Evolutionary conservation across 1,284 basidiomycete species (phyloP).

Genomic region (Retiboletus flavoniger): DNA sequence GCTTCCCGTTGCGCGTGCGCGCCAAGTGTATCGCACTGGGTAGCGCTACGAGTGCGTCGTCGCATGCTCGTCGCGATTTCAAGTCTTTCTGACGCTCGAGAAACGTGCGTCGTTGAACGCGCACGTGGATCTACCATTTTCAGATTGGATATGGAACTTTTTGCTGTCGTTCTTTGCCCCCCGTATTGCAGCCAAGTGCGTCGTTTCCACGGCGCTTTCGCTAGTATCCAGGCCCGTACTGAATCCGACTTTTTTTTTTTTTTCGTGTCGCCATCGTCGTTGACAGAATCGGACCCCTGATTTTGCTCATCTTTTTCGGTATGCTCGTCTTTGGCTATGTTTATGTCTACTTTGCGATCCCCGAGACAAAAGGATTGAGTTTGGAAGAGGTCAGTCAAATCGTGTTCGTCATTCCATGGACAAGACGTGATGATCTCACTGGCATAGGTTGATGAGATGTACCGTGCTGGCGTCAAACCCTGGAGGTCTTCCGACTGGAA

Average conservation of each 20-base stretch:
- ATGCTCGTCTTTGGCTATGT: constrained; percentile 68
- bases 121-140: too few species aligned
- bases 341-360: constrained; percentile 45
- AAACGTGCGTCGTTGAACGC: neutral
- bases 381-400: constrained; percentile 24
- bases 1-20: constrained; percentile 58
- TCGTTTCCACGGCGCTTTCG: neutral
- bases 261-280: neutral
- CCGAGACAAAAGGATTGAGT: constrained; percentile 26
- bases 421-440: neutral
- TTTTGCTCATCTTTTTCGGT: constrained; percentile 74
- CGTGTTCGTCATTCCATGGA: neutral
- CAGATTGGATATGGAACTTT: constrained; percentile 61
- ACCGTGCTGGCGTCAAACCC: constrained; percentile 20
- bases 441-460: constrained; percentile 27
- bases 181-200: constrained; percentile 45
- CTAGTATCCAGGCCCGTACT: neutral
- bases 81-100: too few species aligned
- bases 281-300: constrained; percentile 66
- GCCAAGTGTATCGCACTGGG: constrained; percentile 61
- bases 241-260: neutral
- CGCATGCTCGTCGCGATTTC: too few species aligned
- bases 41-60: constrained; percentile 46
- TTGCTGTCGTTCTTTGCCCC: constrained; percentile 55
- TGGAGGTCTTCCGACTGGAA: constrained; percentile 22